These are phyloP conservation scores for Cercospora beticola DNA, from an alignment of 2,329 filamentous ascomycete species.

Conservation along the genomic window DNA sequence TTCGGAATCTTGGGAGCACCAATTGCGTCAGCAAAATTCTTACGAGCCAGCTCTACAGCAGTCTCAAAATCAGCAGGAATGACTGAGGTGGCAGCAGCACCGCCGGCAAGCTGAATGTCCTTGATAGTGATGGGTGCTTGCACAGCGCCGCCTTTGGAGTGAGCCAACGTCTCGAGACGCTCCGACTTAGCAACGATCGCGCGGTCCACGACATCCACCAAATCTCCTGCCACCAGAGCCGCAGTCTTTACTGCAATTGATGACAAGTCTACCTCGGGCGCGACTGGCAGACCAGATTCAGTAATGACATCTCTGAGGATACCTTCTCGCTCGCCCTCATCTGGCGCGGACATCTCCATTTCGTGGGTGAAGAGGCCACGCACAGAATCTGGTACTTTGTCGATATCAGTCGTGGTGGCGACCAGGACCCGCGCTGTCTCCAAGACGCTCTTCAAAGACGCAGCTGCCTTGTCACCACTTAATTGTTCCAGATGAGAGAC, in stretches of 20 bases:
- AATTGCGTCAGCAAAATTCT: constrained; percentile 97
- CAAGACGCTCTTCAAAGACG: constrained; percentile 79
- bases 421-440: constrained; percentile 78
- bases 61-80: constrained; percentile 82
- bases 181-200: constrained; percentile 74
- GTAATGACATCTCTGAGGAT: constrained; percentile 78
- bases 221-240: constrained; percentile 83
- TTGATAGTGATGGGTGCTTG: constrained; percentile 56
- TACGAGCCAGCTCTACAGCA: constrained; percentile 92
- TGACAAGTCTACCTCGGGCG: constrained; percentile 78
- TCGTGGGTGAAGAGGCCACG: constrained; percentile 93
- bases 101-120: constrained; percentile 87
- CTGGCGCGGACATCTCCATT: constrained; percentile 86
- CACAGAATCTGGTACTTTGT: constrained; percentile 88
- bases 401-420: constrained; percentile 91
- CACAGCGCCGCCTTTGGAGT: constrained; percentile 40
- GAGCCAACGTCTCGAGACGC: constrained; percentile 72
- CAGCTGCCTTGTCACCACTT: constrained; percentile 84
- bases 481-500: constrained; percentile 87
- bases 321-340: constrained; percentile 86
- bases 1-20: constrained; percentile 97
- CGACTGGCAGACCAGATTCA: constrained; percentile 72
- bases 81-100: constrained; percentile 72
- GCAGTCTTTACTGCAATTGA: constrained; percentile 92
- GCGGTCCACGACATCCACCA: constrained; percentile 91